Evolutionary conservation across 2,329 filamentous ascomycete species (phyloP).

Genomic region (Diplodia mutila): DNA sequence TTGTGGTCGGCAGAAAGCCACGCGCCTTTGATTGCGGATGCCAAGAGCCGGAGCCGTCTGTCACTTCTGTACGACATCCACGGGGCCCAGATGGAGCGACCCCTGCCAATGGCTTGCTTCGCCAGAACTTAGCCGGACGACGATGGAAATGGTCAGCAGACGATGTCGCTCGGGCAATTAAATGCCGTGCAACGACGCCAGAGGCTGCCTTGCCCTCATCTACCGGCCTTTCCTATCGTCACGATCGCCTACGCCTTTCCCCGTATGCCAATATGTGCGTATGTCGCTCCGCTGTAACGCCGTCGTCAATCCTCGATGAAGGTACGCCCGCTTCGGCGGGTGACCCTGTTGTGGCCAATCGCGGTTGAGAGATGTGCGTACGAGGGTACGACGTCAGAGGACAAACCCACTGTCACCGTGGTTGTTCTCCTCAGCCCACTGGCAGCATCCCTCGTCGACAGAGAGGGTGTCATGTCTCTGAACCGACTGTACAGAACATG

Average conservation of each 20-base stretch:
- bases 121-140: conserved; percentile 5
- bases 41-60: conserved; percentile 23
- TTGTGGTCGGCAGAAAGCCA: conserved; percentile 19
- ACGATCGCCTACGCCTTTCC: conserved; percentile 5
- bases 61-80: conserved; percentile 24
- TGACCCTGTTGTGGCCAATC: conserved; percentile 2
- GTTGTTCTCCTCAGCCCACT: background rate
- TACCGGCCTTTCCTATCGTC: conserved; percentile 5
- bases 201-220: conserved; percentile 10
- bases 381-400: background rate
- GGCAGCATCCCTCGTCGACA: background rate
- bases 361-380: background rate
- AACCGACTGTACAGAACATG: background rate
- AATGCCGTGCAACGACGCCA: conserved; percentile 15
- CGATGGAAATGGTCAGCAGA: conserved; percentile 22
- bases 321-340: background rate
- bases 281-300: conserved; percentile 1
- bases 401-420: background rate
- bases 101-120: conserved; percentile 11
- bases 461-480: conserved; percentile 12
- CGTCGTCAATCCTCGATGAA: conserved; percentile 1
- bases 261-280: conserved; percentile 9
- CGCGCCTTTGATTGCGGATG: conserved; percentile 18
- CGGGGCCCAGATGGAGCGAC: background rate
- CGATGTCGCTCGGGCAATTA: conserved; percentile 17